A percentile compares a stretch with the other conserved stretches of the same genome.
Evolutionary conservation across 2,329 filamentous ascomycete species (phyloP).

Genomic region (Calonectria fujianensis): DNA sequence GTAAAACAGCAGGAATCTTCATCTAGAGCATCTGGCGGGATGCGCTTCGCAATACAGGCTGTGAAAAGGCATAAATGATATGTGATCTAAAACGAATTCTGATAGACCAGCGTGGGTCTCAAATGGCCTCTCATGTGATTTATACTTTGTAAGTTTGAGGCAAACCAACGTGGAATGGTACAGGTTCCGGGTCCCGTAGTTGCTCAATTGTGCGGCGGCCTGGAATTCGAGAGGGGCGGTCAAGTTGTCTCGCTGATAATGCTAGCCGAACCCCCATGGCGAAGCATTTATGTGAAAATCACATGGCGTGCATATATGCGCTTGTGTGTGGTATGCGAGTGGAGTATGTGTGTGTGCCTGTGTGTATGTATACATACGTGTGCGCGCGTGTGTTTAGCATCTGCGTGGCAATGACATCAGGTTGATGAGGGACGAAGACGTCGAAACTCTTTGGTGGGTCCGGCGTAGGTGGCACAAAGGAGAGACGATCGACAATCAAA

Average conservation of each 20-base stretch:
- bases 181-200: background rate
- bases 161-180: background rate
- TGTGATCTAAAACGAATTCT: background rate
- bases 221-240: constrained; percentile 19
- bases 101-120: background rate
- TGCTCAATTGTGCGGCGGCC: constrained; percentile 5
- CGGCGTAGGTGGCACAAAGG: constrained; percentile 4
- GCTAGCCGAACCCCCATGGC: background rate
- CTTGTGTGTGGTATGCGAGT: background rate
- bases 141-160: constrained; percentile 26
- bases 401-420: constrained; percentile 29
- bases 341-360: background rate
- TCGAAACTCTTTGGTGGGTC: background rate
- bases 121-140: constrained; percentile 10
- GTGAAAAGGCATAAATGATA: background rate
- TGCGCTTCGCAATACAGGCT: constrained; percentile 17
- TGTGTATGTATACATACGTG: background rate
- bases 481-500: constrained; percentile 26
- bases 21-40: constrained; percentile 23
- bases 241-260: constrained; percentile 7
- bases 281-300: constrained; percentile 24
- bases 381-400: constrained; percentile 4
- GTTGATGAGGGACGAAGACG: constrained; percentile 1
- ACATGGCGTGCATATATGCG: constrained; percentile 6
- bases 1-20: constrained; percentile 6